Evolutionary conservation across 805 yeast species (phyloP), one percentile per base, ranked within the genome.

Genomic region (Allodekkera sacchari): DNA sequence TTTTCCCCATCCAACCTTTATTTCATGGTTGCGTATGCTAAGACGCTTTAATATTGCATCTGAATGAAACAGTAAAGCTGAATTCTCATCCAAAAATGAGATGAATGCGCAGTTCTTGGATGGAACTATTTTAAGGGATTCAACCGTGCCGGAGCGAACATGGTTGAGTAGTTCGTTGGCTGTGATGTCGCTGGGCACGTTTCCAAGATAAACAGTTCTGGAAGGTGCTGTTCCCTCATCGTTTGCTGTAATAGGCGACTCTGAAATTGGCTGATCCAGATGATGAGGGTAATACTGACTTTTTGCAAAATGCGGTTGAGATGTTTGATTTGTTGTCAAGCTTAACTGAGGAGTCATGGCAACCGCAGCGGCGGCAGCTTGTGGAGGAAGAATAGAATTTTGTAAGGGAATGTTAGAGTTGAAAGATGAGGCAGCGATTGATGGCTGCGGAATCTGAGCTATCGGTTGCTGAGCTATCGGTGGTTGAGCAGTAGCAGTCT

Each of bases 1-100:
- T 43, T 81, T 81, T 14, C 95, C 96, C 97, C 97, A 92, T 9
- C 96, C 95, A 37, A 89, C 71, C 49, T 85, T 74, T 35, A 88
- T 74, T 47, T 83, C 94, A 43, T 80, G 76, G 28, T 84, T 87
- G 44, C 74, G 76, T 37, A 92, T 81, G 25, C 79, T 74, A 41
- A 88, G 65, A 52, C 88, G 74, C 52, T 84, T 85, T 52, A 89
- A 66, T 31, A 83, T 79, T 24, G 95, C 94, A 60, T 88, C 96
- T 1, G 95, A 83, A 57, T 87, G 96, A 61, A 92, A 92, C 42
- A 85, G 71, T 37, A 85, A 65, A 0, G 97, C 96, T 19, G 92
- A 72, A 43, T 83, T 78, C 53, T 81, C 89, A 55, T 87, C 95
- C 35, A 89, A 65, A 55, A 92, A 89, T 5, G 95, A 81, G 25